phyloP scores from a whole-genome alignment of 176 grass and related monocot genomes.

The Olyra latifolia region DNA sequence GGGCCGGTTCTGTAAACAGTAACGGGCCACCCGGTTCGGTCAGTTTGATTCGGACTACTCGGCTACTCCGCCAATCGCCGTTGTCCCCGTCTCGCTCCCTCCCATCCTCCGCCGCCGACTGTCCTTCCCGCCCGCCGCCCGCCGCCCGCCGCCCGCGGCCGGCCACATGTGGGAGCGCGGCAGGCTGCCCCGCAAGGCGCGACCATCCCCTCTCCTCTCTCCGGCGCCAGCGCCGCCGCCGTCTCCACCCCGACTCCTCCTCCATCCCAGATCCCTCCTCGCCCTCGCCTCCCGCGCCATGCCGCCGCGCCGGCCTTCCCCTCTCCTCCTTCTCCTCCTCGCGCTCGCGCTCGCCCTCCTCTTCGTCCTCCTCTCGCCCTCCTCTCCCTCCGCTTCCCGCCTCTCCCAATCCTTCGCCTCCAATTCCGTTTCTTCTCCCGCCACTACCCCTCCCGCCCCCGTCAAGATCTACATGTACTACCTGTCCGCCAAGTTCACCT shows the following conservation, averaged over 20 bases:
- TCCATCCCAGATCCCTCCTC: slow-evolving; percentile 43
- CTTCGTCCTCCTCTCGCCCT: slow-evolving; percentile 44
- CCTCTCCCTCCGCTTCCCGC: slow-evolving; percentile 26
- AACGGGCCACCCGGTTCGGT: too few relatives aligned
- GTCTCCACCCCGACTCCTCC: slow-evolving; percentile 33
- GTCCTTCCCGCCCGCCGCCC: neutral
- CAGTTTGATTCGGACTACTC: too few relatives aligned
- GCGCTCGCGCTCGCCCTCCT: slow-evolving; percentile 37
- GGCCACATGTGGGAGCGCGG: slow-evolving; percentile 72
- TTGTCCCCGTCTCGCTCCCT: slow-evolving; percentile 3
- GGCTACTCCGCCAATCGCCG: slow-evolving; percentile 13
- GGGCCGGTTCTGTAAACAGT: too few relatives aligned
- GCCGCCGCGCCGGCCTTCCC: slow-evolving; percentile 43
- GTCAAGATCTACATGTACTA: slow-evolving; percentile 84
- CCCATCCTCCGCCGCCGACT: slow-evolving; percentile 9
- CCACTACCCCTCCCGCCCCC: slow-evolving; percentile 1
- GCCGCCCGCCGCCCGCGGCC: neutral
- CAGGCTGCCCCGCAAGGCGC: slow-evolving; percentile 51
- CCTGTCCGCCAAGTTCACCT: slow-evolving; percentile 71
- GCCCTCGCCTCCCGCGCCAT: slow-evolving; percentile 39
- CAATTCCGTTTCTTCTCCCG: neutral
- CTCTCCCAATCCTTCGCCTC: slow-evolving; percentile 20
- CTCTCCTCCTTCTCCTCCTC: slow-evolving; percentile 34
- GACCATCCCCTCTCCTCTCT: slow-evolving; percentile 44
- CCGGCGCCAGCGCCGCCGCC: slow-evolving; percentile 29